Evolutionary conservation across 2,329 filamentous ascomycete genomes (phyloP), one percentile per base, ranked within the genome.

Genomic region (Alternaria alternata): DNA sequence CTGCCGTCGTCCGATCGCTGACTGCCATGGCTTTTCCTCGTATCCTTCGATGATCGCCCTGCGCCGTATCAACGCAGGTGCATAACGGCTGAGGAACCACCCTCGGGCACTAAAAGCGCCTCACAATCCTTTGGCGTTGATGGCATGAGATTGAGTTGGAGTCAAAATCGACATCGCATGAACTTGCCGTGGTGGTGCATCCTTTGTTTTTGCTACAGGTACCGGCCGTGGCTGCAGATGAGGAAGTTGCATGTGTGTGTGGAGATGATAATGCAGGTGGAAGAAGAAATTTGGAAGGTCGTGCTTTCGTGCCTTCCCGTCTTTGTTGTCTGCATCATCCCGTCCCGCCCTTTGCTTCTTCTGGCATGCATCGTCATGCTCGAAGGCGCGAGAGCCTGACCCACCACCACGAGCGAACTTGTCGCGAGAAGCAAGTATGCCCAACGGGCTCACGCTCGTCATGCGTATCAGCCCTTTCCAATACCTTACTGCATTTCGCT

Each of bases 51-150:
- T 54, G 56, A 61, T 63, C 52, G 52, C 42, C 39, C 52, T 62
- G 57, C 18, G 46, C 57, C 54, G 60, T 54, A 39, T 36, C 54
- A 49, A 38, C 57, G 46, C 54, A 53, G 47, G 20, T 56, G 64
- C 62, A 59, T 54, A 39, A 66, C 54, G 53, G 61, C 59, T 61
- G 63, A 57, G 60, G 46, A 58, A 61, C 61, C 57, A 59, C 52
- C 47, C 47, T 64, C 69, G 69, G 70, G 69, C 70, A 68, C 72
- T 74, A 75, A 66, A 58, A 67, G 59, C 74, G 72, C 73, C 70
- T 70, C 70, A 63, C 65, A 63, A 71, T 75, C 68, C 74, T 72
- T 62, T 64, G 53, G 66, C 65, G 61, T 61, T 64, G 57, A 59
- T 46, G 54, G 61, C 57, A 61, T 59, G 53, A 60, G 34, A 64